Evolutionary conservation across 106 monocot species (phyloP).

Genomic region (Dendrobium nobile): DNA sequence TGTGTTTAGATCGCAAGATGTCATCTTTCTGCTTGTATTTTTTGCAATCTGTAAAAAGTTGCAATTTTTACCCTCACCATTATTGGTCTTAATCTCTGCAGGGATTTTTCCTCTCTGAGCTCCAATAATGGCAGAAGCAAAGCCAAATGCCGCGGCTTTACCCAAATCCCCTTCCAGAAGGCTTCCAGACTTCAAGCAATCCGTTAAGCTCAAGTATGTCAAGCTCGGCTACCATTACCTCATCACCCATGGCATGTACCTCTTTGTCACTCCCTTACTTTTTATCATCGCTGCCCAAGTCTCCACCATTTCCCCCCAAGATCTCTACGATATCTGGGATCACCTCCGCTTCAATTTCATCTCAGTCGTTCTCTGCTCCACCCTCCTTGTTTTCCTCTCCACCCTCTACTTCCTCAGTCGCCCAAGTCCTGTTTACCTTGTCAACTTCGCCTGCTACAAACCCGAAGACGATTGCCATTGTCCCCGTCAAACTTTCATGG

Average conservation of each 20-base stretch:
- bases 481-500: slow-evolving; percentile 8
- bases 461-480: slow-evolving; percentile 12
- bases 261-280: slow-evolving; percentile 8
- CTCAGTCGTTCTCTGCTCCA: slow-evolving; percentile 14
- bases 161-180: slow-evolving; percentile 1
- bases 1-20: neutral
- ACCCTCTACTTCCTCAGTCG: slow-evolving; percentile 18
- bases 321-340: slow-evolving; percentile 4
- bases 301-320: slow-evolving; percentile 12
- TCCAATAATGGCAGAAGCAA: slow-evolving; percentile 18
- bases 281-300: slow-evolving; percentile 4
- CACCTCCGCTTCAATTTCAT: slow-evolving; percentile 19
- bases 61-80: neutral
- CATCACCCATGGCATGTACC: slow-evolving; percentile 17
- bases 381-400: slow-evolving; percentile 12
- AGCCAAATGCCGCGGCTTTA: neutral
- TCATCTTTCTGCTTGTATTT: too few relatives aligned
- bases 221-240: slow-evolving; percentile 18
- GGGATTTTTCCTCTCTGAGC: neutral
- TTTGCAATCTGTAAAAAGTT: too few relatives aligned
- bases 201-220: slow-evolving; percentile 18
- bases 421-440: slow-evolving; percentile 10
- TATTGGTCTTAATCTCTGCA: neutral
- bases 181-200: slow-evolving; percentile 14
- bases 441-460: slow-evolving; percentile 18